A percentile compares a stretch with the other conserved stretches of the same genome.
These are phyloP conservation scores for Colletotrichum sp. DNA, from an alignment of 2,329 filamentous ascomycete genomes.

Conservation along the genomic window DNA sequence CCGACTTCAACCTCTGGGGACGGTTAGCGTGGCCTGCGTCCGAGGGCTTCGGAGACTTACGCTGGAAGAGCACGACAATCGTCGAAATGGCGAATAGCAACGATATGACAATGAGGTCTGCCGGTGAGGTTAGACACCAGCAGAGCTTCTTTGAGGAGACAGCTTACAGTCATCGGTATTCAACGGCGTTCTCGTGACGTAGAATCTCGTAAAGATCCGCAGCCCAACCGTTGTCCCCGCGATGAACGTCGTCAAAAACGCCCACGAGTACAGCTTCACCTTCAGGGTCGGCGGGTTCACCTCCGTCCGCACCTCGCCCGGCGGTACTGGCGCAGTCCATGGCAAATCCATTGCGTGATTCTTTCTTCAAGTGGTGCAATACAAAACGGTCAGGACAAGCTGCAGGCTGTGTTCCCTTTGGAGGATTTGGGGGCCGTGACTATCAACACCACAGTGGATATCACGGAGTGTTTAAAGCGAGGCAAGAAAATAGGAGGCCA, in stretches of 20 bases:
- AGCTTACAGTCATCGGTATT: slow-evolving; percentile 33
- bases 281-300: slow-evolving; percentile 19
- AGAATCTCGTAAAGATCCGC: slow-evolving; percentile 31
- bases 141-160: not conserved
- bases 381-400: not conserved
- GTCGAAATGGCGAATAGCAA: slow-evolving; percentile 28
- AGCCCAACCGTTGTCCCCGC: slow-evolving; percentile 27
- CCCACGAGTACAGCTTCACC: slow-evolving; percentile 25
- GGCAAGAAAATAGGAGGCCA: not conserved
- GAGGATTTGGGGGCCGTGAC: not conserved
- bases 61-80: slow-evolving; percentile 24
- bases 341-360: not conserved
- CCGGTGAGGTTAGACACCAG: not conserved
- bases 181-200: slow-evolving; percentile 29
- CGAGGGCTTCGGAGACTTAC: slow-evolving; percentile 11
- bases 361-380: not conserved
- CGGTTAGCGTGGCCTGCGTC: not conserved
- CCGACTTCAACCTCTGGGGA: slow-evolving; percentile 30
- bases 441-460: not conserved
- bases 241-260: slow-evolving; percentile 26
- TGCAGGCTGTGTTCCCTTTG: not conserved
- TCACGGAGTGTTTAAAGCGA: not conserved
- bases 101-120: slow-evolving; percentile 25
- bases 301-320: slow-evolving; percentile 27
- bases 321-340: slow-evolving; percentile 8